Percentiles rank a stretch among this genome's conserved stretches.
Evolutionary conservation across 805 yeast species (phyloP).

Genomic region (Peterozyma toletana): DNA sequence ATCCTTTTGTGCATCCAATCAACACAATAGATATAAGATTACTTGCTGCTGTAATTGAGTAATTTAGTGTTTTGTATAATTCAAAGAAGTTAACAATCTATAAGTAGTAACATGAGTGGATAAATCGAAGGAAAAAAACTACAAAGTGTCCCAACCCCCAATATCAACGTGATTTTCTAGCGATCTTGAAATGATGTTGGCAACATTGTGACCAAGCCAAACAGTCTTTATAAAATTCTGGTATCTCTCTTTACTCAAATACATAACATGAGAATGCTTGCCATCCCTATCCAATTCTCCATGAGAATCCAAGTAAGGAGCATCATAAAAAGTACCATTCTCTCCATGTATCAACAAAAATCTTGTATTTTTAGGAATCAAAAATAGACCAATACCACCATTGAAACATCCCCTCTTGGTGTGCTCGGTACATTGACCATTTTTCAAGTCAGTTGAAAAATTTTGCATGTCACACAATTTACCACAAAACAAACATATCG

Average conservation of each 20-base stretch:
- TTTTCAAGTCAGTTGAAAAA: conserved; percentile 39
- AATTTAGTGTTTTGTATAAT: too few relatives aligned
- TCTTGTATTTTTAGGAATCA: conserved; percentile 64
- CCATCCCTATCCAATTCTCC: conserved; percentile 79
- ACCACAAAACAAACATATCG: conserved; percentile 82
- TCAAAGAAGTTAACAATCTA: too few relatives aligned
- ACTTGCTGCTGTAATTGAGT: too few relatives aligned
- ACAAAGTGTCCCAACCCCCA: conserved; percentile 94
- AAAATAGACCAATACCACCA: conserved; percentile 61
- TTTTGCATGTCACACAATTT: conserved; percentile 60
- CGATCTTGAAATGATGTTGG: conserved; percentile 70
- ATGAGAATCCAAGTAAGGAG: conserved; percentile 81
- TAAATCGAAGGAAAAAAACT: conserved; percentile 9
- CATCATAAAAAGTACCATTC: conserved; percentile 76
- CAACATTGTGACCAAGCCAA: conserved; percentile 76
- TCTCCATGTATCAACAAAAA: conserved; percentile 59
- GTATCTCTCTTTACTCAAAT: conserved; percentile 54
- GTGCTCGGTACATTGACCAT: conserved; percentile 82
- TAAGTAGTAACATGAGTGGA: too few relatives aligned
- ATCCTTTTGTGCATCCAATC: too few relatives aligned
- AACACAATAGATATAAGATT: too few relatives aligned
- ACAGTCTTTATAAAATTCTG: conserved; percentile 56
- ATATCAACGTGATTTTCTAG: conserved; percentile 74
- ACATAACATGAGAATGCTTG: conserved; percentile 67
- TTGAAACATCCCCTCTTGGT: conserved; percentile 52